Base-by-base conservation (phyloP, 805 yeast genomes). In the Zygosaccharomyces lentus region DNA sequence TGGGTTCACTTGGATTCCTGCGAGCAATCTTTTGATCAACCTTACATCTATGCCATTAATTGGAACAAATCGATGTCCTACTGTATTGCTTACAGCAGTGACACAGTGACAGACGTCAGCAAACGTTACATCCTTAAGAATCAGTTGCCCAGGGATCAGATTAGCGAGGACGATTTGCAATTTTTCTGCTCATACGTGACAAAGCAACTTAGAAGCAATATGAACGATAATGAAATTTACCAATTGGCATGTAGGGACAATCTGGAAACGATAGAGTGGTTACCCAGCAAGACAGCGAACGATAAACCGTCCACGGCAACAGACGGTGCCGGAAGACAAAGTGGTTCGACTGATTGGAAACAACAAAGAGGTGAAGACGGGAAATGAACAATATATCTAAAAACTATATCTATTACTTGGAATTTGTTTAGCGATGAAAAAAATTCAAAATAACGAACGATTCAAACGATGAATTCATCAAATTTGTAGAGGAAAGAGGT, bases 1-100 rank as follows among this genome's bases (percentile, higher is more conserved):
- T 91, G 98, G 97, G 73, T 90, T 15, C 98, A 91, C 64, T 69
- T 86, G 13, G 98, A 90, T 58, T 78, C 87, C 7, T 91, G 98
- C 62, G 98, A 90, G 56, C 82, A 80, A 39, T 81, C 90, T 0
- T 88, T 74, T 66, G 95, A 91, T 63, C 78, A 87, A 49, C 97
- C 97, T 0, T 61, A 71, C 17, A 68, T 89, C 12, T 90, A 90
- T 59, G 76, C 82, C 39, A 72, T 75, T 32, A 95, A 95, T 35
- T 90, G 98, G 97, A 95, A 91, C 26, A 91, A 91, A 67, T 79
- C 79, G 49, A 91, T 91, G 97, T 84, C 96, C 43, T 88, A 87
- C 65, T 84, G 81, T 2, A 68, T 91, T 46, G 96, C 87, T 0
- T 74, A 84, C 44, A 75, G 81, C 38, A 72, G 71, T 9, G 71